A percentile compares a stretch with the other conserved stretches of the same genome.
Conservation (phyloP, 441 rosid genomes). For the Erysimum cheiri region DNA sequence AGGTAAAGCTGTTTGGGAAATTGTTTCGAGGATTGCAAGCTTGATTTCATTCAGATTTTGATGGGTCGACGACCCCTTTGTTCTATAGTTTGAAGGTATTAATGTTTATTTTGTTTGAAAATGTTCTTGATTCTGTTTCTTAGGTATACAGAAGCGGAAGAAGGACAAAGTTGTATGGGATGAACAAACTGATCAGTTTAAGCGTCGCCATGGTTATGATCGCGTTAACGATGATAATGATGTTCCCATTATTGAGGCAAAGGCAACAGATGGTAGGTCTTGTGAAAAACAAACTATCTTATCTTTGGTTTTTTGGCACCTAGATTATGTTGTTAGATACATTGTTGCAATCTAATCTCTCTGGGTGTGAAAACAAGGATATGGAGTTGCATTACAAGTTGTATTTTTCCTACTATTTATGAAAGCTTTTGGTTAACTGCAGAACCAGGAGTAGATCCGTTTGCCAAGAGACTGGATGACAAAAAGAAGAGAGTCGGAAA, state of each 20-base stretch:
- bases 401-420: conserved; percentile 10
- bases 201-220: conserved; percentile 88
- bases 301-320: conserved; percentile 1
- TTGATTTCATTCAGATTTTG: conserved; percentile 5
- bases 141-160: conserved; percentile 83
- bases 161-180: conserved; percentile 88
- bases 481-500: conserved; percentile 83
- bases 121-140: conserved; percentile 38
- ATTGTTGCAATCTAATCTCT: background rate
- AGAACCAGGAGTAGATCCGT: conserved; percentile 92
- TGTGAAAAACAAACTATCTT: background rate
- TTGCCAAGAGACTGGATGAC: conserved; percentile 76
- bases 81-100: background rate
- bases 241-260: conserved; percentile 87
- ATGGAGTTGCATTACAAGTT: conserved; percentile 28
- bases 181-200: conserved; percentile 83
- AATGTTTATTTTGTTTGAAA: background rate
- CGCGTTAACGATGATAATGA: conserved; percentile 92
- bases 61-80: conserved; percentile 13
- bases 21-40: conserved; percentile 21
- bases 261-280: conserved; percentile 77
- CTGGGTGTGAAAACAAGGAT: background rate
- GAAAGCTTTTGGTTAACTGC: conserved; percentile 39
- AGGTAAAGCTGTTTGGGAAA: conserved; percentile 49
- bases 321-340: conserved; percentile 7